Evolutionary conservation across 495 filamentous ascomycete genomes (phyloP).

Genomic region (Jackrogersella minutella): DNA sequence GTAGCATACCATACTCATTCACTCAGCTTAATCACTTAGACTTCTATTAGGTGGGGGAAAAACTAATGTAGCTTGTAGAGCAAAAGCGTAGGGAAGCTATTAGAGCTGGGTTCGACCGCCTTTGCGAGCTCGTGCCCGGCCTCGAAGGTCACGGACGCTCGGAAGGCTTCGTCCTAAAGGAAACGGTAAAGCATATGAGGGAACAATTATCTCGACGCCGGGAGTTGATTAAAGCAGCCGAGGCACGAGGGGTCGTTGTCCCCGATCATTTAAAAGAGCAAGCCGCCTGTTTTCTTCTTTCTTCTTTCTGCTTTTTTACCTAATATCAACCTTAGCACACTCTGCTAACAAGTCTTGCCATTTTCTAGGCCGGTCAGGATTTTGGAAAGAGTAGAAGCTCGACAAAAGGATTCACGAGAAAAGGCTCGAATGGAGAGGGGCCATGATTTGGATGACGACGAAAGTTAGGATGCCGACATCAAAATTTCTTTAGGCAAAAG

Average conservation of each 20-base stretch:
- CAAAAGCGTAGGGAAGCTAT: conserved; percentile 89
- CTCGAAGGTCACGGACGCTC: conserved; percentile 83
- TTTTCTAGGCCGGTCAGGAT: conserved; percentile 27
- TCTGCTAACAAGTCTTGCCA: conserved; percentile 12
- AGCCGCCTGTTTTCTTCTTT: conserved; percentile 12
- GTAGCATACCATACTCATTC: conserved; percentile 15
- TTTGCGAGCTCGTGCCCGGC: conserved; percentile 84
- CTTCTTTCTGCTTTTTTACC: background rate
- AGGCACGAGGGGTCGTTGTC: conserved; percentile 65
- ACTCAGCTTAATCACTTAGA: too few relatives aligned
- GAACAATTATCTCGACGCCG: conserved; percentile 69
- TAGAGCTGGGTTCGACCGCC: conserved; percentile 82
- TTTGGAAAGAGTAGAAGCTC: conserved; percentile 33
- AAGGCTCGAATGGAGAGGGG: conserved; percentile 11
- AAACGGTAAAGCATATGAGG: conserved; percentile 76
- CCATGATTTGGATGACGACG: conserved; percentile 26
- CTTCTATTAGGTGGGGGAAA: too few relatives aligned
- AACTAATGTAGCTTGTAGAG: conserved; percentile 57
- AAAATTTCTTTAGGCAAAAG: background rate
- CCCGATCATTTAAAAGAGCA: conserved; percentile 48
- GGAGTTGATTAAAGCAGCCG: conserved; percentile 67
- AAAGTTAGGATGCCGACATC: conserved; percentile 12
- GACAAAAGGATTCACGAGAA: conserved; percentile 29
- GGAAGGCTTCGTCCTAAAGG: conserved; percentile 81
- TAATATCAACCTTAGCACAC: background rate